These are phyloP conservation scores for Lablab purpureus DNA, from an alignment of 306 rosid species.

Conservation along the genomic window DNA sequence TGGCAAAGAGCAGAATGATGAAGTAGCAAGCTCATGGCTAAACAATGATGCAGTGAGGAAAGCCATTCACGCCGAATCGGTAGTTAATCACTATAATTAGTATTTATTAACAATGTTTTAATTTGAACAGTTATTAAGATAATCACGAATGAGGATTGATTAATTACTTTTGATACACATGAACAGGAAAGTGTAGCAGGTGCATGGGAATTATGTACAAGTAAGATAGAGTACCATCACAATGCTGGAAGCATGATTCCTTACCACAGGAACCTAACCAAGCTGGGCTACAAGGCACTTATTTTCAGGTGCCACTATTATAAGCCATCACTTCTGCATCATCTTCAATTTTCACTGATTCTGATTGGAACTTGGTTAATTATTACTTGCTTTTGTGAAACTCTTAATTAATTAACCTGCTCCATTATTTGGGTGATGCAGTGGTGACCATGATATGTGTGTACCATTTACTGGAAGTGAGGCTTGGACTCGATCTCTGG, in stretches of 20 bases:
- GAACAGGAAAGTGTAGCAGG: conserved; percentile 63
- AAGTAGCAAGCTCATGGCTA: conserved; percentile 72
- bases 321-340: neutral
- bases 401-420: neutral
- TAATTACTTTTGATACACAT: neutral
- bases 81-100: neutral
- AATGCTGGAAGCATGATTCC: conserved; percentile 83
- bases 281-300: conserved; percentile 62
- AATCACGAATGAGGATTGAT: neutral
- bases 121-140: neutral
- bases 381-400: too few relatives aligned
- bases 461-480: conserved; percentile 83
- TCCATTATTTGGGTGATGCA: conserved; percentile 32
- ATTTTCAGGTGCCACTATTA: conserved; percentile 58
- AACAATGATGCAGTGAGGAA: conserved; percentile 63
- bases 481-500: conserved; percentile 79
- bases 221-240: conserved; percentile 40
- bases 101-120: neutral
- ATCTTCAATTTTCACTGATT: conserved; percentile 12
- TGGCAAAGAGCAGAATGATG: conserved; percentile 58
- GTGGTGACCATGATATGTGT: conserved; percentile 90
- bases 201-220: conserved; percentile 70
- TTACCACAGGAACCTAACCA: conserved; percentile 70
- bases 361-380: too few relatives aligned
- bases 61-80: conserved; percentile 72